Percentiles rank a stretch among this genome's conserved stretches.
Conservation (phyloP, 495 filamentous ascomycete genomes). For the Talaromyces liani region DNA sequence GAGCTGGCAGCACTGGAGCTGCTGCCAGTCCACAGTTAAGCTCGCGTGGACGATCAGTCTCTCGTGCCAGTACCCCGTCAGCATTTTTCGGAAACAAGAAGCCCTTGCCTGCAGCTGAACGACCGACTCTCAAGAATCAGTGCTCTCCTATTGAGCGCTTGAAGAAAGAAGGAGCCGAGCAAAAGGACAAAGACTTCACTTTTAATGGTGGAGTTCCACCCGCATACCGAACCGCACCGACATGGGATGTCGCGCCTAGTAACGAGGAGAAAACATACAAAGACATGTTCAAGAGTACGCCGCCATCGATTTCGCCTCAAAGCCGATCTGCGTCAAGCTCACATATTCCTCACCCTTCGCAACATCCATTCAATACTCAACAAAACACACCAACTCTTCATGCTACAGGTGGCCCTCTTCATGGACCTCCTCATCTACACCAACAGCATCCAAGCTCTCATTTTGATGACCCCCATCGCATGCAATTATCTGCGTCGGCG, state of each 20-base stretch:
- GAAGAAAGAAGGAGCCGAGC: constrained; percentile 46
- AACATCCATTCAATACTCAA: constrained; percentile 60
- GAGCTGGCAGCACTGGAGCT: constrained; percentile 42
- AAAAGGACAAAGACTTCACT: constrained; percentile 37
- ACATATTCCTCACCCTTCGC: constrained; percentile 66
- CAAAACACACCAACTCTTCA: constrained; percentile 37
- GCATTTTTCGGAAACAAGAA: constrained; percentile 56
- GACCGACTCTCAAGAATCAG: constrained; percentile 53
- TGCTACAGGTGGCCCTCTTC: constrained; percentile 46
- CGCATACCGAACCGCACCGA: constrained; percentile 71
- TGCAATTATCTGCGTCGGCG: constrained; percentile 74
- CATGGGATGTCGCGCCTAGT: constrained; percentile 60
- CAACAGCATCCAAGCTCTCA: constrained; percentile 60
- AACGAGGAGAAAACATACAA: constrained; percentile 63
- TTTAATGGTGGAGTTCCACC: constrained; percentile 70
- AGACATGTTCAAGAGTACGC: constrained; percentile 64
- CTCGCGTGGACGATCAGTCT: constrained; percentile 40
- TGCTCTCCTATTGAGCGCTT: constrained; percentile 74
- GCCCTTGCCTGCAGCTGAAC: constrained; percentile 44
- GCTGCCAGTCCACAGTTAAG: constrained; percentile 59
- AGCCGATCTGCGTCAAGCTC: constrained; percentile 53
- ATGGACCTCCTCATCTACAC: constrained; percentile 59
- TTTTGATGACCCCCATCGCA: constrained; percentile 73
- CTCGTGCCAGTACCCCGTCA: constrained; percentile 41
- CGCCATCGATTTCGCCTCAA: constrained; percentile 54